phyloP scores from a whole-genome alignment of 78 protist genomes.

The Mantamonas sphyraenae region DNA sequence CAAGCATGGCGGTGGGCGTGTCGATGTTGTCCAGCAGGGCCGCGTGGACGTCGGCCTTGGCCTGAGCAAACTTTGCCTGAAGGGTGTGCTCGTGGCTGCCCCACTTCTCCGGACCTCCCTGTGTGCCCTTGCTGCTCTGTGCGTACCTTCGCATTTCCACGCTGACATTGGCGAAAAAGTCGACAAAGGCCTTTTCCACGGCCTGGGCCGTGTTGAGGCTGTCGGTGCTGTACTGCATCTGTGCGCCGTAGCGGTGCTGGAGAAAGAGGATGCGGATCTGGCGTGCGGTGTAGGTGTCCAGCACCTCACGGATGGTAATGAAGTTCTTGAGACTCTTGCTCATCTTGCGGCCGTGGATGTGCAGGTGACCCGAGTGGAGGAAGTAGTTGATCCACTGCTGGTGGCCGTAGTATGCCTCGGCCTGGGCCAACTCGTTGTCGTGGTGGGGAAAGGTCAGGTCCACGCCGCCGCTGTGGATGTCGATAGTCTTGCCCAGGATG shows the following conservation, averaged over 20 bases:
- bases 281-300: conserved; percentile 69
- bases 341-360: conserved; percentile 92
- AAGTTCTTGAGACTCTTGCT: conserved; percentile 96
- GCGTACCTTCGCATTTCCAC: too few relatives aligned
- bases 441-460: conserved; percentile 99
- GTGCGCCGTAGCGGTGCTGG: conserved; percentile 45
- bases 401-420: conserved; percentile 25
- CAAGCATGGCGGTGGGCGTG: conserved; percentile 59
- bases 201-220: conserved; percentile 38
- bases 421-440: conserved; percentile 97
- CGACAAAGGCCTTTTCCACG: not conserved
- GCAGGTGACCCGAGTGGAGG: conserved; percentile 82
- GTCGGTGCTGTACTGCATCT: conserved; percentile 63
- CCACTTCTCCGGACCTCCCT: not conserved
- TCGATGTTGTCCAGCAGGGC: conserved; percentile 81
- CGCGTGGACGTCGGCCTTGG: conserved; percentile 38
- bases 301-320: conserved; percentile 83
- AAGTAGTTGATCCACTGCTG: conserved; percentile 91
- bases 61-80: not conserved
- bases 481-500: conserved; percentile 46
- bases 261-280: conserved; percentile 88
- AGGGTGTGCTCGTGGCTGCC: not conserved
- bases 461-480: conserved; percentile 92
- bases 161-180: not conserved
- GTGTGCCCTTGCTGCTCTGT: too few relatives aligned